Evolutionary conservation across 2,329 filamentous ascomycete species (phyloP).

Genomic region (Verticillium nonalfalfae): DNA sequence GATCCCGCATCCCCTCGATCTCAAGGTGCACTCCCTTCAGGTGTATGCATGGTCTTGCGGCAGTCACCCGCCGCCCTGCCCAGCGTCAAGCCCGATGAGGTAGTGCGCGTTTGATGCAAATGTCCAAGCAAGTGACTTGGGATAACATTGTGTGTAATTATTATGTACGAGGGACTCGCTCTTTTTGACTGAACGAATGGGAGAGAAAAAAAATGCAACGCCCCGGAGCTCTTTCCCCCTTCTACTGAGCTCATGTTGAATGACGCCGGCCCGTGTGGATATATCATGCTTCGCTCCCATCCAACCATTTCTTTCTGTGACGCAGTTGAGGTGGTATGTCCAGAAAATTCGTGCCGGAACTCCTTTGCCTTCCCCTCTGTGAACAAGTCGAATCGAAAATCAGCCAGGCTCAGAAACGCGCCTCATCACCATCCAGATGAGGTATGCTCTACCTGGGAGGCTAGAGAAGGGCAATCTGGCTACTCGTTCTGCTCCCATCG

Average conservation of each 20-base stretch:
- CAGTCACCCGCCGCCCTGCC: background rate
- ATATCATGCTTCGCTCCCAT: constrained; percentile 11
- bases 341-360: constrained; percentile 10
- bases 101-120: background rate
- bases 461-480: background rate
- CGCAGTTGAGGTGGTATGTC: constrained; percentile 13
- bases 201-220: background rate
- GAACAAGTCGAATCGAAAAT: background rate
- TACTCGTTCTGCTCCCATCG: constrained; percentile 62
- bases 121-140: background rate
- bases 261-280: constrained; percentile 16
- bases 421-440: background rate
- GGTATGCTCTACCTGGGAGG: background rate
- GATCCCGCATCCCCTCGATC: background rate
- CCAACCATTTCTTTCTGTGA: constrained; percentile 12
- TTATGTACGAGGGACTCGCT: background rate
- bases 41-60: background rate
- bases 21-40: background rate
- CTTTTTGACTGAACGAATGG: background rate
- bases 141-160: background rate
- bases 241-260: constrained; percentile 26
- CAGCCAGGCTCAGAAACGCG: background rate
- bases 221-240: constrained; percentile 2
- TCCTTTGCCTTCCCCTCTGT: background rate
- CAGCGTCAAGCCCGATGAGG: too few relatives aligned